phyloP scores from a whole-genome alignment of 208 protist species.

The Acanthamoeba quina region DNA sequence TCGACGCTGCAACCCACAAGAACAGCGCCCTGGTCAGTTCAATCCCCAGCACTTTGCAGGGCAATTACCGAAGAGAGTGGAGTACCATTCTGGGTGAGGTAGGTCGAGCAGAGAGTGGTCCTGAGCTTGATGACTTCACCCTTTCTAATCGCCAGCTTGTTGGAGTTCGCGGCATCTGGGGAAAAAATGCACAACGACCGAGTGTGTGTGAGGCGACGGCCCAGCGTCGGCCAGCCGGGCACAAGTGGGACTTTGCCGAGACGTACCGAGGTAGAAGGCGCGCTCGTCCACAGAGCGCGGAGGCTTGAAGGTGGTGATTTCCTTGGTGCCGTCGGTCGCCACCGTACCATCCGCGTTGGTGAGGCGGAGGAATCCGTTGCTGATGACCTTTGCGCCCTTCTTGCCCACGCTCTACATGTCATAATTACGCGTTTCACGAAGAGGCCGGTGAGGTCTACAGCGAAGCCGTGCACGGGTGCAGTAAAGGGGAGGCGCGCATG shows the following conservation, averaged over 20 bases:
- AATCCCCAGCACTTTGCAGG: neutral
- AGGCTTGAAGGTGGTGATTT: conserved; percentile 65
- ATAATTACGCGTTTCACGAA: neutral
- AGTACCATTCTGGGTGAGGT: conserved; percentile 69
- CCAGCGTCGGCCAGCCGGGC: neutral
- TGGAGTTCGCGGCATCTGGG: conserved; percentile 15
- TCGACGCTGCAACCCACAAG: conserved; percentile 12
- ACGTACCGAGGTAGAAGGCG: conserved; percentile 59
- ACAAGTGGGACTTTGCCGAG: neutral
- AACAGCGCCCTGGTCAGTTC: neutral
- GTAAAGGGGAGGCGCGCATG: neutral
- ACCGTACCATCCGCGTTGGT: conserved; percentile 67
- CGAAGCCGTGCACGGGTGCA: neutral
- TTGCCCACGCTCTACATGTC: conserved; percentile 53
- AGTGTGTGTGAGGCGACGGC: neutral
- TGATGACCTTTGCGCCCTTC: conserved; percentile 69
- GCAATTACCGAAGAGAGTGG: neutral
- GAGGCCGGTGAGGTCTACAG: too few species aligned
- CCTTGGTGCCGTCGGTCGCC: conserved; percentile 17
- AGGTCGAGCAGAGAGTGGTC: conserved; percentile 65
- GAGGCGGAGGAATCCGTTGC: conserved; percentile 58
- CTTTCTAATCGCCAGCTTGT: conserved; percentile 49
- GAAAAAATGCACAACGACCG: neutral
- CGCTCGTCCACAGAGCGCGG: conserved; percentile 14
- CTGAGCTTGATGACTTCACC: conserved; percentile 66